Conservation (phyloP, 139 green algal species). For the Astrephomene gubernaculifera region DNA sequence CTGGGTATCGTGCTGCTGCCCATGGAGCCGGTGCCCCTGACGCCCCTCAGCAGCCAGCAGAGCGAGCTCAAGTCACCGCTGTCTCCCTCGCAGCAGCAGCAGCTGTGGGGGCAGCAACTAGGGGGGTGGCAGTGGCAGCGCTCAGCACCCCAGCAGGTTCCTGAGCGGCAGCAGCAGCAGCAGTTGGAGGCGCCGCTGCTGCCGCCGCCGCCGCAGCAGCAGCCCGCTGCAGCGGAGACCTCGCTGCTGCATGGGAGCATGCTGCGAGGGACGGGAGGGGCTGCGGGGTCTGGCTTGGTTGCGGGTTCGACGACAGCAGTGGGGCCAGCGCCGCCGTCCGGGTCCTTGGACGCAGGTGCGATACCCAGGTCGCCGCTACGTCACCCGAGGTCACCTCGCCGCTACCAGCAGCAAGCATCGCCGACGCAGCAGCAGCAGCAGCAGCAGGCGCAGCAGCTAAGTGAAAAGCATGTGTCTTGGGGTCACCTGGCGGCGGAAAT, state of each 20-base stretch:
- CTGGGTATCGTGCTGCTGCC: conserved; percentile 32
- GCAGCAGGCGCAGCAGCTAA: background rate
- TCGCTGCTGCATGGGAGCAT: background rate
- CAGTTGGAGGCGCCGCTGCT: background rate
- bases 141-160: background rate
- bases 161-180: background rate
- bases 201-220: no score
- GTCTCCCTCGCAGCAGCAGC: no score
- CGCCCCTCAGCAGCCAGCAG: conserved; percentile 5
- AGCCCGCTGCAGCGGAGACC: background rate
- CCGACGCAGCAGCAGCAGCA: background rate
- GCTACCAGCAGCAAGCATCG: no score
- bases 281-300: background rate
- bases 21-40: background rate
- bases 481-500: background rate
- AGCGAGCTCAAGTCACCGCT: no score
- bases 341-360: no score
- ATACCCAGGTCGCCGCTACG: no score
- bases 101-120: no score
- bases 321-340: no score
- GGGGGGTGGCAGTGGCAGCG: no score
- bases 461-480: conserved; percentile 34
- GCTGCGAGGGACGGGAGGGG: background rate
- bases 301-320: no score
- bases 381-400: no score